Conservation (phyloP, 2,329 filamentous ascomycete genomes). For the Fusarium incarnatum region DNA sequence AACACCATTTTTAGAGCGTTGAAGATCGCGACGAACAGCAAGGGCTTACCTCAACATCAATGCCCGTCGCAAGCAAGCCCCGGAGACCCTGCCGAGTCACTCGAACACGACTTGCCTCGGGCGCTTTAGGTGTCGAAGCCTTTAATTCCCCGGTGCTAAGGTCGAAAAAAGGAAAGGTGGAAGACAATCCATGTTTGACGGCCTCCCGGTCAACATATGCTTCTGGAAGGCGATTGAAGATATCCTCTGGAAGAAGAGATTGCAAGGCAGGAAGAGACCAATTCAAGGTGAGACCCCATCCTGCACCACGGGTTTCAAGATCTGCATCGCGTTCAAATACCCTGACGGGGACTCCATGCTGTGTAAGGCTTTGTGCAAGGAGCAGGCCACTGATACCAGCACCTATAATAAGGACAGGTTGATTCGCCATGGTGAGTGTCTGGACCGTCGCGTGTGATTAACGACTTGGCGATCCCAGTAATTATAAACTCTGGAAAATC, state of each 20-base stretch:
- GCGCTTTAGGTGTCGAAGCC: conserved; percentile 56
- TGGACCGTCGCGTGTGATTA: neutral
- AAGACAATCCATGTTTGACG: conserved; percentile 58
- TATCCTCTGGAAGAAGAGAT: conserved; percentile 60
- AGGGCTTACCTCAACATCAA: conserved; percentile 59
- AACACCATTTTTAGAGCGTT: neutral
- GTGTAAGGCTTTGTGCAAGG: conserved; percentile 52
- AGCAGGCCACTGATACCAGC: conserved; percentile 54
- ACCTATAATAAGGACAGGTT: conserved; percentile 52
- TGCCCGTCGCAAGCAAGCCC: conserved; percentile 56
- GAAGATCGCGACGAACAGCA: rapidly evolving
- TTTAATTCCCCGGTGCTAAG: conserved; percentile 60
- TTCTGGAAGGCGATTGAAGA: conserved; percentile 59
- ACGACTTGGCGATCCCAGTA: neutral
- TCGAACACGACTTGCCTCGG: conserved; percentile 59
- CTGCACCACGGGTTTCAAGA: conserved; percentile 60
- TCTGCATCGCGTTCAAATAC: conserved; percentile 66
- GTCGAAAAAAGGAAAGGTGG: conserved; percentile 67
- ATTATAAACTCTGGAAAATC: neutral
- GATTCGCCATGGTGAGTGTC: neutral
- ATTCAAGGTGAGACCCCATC: conserved; percentile 74
- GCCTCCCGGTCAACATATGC: conserved; percentile 66
- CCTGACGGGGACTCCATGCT: conserved; percentile 54
- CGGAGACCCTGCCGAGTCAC: conserved; percentile 61
- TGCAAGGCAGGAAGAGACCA: conserved; percentile 68